These are phyloP conservation scores for Didymella segeticola DNA, from an alignment of 2,329 filamentous ascomycete genomes.

Conservation along the genomic window DNA sequence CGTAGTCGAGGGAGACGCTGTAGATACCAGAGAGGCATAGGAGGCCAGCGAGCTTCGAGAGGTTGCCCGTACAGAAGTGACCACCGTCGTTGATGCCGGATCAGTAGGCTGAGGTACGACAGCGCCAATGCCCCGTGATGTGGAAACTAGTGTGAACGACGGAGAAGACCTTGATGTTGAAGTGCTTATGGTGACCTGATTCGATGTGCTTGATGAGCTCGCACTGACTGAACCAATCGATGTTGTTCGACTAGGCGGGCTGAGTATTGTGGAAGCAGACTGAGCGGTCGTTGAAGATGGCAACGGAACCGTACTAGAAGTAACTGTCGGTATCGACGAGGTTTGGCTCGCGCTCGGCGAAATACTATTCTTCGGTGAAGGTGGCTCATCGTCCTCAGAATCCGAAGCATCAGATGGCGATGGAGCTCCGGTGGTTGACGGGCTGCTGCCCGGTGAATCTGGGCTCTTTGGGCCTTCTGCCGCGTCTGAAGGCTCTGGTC, in stretches of 20 bases:
- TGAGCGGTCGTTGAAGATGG: not conserved
- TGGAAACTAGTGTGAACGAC: conserved; percentile 9
- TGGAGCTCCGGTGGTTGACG: conserved; percentile 14
- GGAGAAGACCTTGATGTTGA: not conserved
- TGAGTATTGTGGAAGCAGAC: not conserved
- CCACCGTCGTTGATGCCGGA: not conserved
- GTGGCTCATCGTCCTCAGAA: conserved; percentile 24
- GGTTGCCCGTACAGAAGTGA: not conserved
- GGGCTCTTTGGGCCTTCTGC: conserved; percentile 31
- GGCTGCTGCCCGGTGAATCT: conserved; percentile 30
- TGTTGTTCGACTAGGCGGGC: not conserved
- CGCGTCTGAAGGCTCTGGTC: not conserved
- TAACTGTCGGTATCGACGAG: not conserved
- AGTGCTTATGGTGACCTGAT: not conserved
- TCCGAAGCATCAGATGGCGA: conserved; percentile 21
- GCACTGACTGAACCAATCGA: not conserved
- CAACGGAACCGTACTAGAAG: not conserved
- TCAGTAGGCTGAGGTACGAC: conserved; percentile 20
- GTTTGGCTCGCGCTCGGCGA: conserved; percentile 1
- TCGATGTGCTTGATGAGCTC: not conserved
- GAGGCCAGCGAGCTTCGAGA: not conserved
- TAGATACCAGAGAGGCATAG: not conserved
- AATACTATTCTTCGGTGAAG: conserved; percentile 16
- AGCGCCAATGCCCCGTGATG: conserved; percentile 20
- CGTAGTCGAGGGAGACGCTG: not conserved